phyloP scores from a whole-genome alignment of 2,329 filamentous ascomycete genomes.

The Ophiostoma ips region DNA sequence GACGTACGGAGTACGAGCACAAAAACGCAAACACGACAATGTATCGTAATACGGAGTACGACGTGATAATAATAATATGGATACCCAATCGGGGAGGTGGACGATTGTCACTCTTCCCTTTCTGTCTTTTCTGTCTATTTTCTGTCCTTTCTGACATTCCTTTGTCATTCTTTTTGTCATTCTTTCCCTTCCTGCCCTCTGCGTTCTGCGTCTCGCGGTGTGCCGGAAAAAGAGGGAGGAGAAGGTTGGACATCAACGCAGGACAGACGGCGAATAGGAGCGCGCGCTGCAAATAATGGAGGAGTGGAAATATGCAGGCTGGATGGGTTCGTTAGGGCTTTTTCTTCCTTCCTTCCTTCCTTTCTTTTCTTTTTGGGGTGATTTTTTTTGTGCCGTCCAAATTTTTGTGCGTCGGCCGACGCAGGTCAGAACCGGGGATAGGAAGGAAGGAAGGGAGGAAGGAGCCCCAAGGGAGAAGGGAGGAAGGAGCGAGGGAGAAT shows the following conservation, averaged over 20 bases:
- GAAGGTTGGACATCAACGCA: slow-evolving; percentile 8
- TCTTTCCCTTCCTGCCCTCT: too few species aligned
- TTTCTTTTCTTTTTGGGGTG: too few species aligned
- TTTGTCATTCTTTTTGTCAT: background rate
- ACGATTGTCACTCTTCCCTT: background rate
- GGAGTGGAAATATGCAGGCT: background rate
- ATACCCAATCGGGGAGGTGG: slow-evolving; percentile 6
- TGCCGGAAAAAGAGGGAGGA: background rate
- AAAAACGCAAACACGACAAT: background rate
- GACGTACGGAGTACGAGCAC: too few species aligned
- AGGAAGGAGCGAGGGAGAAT: too few species aligned
- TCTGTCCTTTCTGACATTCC: background rate
- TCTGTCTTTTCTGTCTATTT: background rate
- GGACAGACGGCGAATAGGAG: background rate
- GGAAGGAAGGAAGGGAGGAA: too few species aligned
- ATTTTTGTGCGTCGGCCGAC: too few species aligned
- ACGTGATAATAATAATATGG: slow-evolving; percentile 6
- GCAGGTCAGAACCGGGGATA: too few species aligned
- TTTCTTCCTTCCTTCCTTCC: background rate
- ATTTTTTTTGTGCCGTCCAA: too few species aligned
- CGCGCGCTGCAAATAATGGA: too few species aligned
- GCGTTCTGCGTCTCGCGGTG: background rate
- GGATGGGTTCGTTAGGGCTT: background rate
- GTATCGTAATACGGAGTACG: background rate
- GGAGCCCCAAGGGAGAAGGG: too few species aligned